A percentile compares a stretch with the other conserved stretches of the same genome.
These are phyloP conservation scores for Trifolium pratense DNA, from an alignment of 306 rosid genomes.

Conservation along the genomic window DNA sequence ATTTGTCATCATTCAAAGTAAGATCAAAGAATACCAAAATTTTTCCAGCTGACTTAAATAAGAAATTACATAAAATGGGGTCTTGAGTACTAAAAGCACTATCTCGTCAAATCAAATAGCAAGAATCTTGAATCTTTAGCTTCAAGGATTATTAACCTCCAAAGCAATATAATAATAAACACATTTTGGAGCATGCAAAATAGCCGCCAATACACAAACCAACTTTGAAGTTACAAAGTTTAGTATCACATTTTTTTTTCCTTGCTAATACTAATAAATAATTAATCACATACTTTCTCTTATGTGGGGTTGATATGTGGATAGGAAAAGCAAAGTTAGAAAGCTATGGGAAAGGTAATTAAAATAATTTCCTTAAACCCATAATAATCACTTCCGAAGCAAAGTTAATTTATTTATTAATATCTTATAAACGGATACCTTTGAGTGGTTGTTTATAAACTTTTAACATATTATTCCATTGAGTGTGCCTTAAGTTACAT, in stretches of 20 bases:
- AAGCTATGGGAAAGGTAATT: conserved; percentile 54
- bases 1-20: conserved; percentile 31
- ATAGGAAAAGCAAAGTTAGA: conserved; percentile 70
- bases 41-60: conserved; percentile 1
- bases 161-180: conserved; percentile 33
- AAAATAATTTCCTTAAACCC: conserved; percentile 45
- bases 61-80: conserved; percentile 5
- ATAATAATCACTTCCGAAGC: conserved; percentile 72
- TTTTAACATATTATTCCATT: conserved; percentile 63
- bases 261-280: conserved; percentile 33
- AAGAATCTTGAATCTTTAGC: conserved; percentile 56
- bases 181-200: conserved; percentile 45
- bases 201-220: conserved; percentile 51
- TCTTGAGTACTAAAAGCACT: conserved; percentile 43
- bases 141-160: conserved; percentile 55
- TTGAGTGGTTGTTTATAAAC: conserved; percentile 69
- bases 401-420: conserved; percentile 53
- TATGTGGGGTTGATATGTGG: conserved; percentile 73
- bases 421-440: conserved; percentile 50
- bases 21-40: conserved; percentile 14
- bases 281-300: conserved; percentile 47
- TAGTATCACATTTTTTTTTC: conserved; percentile 19
- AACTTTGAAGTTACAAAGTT: conserved; percentile 42
- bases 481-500: conserved; percentile 76
- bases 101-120: conserved; percentile 26